Conservation (phyloP, 2,329 filamentous ascomycete species). For the Fusarium kyushuense region DNA sequence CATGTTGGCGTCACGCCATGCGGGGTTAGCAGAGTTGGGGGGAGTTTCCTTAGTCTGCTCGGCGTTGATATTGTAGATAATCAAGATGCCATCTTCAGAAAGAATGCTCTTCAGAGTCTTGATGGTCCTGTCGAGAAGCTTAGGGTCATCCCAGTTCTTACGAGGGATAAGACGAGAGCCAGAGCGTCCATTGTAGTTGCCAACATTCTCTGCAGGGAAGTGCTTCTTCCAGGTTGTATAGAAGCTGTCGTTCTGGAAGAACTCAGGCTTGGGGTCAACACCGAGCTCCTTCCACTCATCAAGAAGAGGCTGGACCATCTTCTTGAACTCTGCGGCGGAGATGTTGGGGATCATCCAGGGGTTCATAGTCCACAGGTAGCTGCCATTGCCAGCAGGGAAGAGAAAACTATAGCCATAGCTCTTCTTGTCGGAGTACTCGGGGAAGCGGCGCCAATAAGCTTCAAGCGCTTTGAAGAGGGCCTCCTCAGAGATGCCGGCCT, state of each 20-base stretch:
- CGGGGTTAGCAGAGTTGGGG: constrained; percentile 56
- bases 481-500: constrained; percentile 37
- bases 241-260: constrained; percentile 45
- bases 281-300: constrained; percentile 50
- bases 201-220: constrained; percentile 45
- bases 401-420: constrained; percentile 47
- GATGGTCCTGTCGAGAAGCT: constrained; percentile 31
- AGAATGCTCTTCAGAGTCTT: constrained; percentile 22
- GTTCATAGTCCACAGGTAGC: constrained; percentile 49
- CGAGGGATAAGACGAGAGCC: constrained; percentile 48
- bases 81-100: constrained; percentile 20
- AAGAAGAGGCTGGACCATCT: constrained; percentile 47
- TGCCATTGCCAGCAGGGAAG: constrained; percentile 44
- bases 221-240: constrained; percentile 46
- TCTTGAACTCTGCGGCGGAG: constrained; percentile 48
- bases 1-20: constrained; percentile 56
- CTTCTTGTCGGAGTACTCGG: constrained; percentile 44
- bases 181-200: constrained; percentile 42
- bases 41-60: constrained; percentile 42
- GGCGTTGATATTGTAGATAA: constrained; percentile 41
- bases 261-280: constrained; percentile 45
- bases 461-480: constrained; percentile 50
- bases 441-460: constrained; percentile 44
- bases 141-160: constrained; percentile 37
- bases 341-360: constrained; percentile 46